Base-by-base conservation (phyloP, 2,329 filamentous ascomycete genomes). In the Cladosporium sp. region DNA sequence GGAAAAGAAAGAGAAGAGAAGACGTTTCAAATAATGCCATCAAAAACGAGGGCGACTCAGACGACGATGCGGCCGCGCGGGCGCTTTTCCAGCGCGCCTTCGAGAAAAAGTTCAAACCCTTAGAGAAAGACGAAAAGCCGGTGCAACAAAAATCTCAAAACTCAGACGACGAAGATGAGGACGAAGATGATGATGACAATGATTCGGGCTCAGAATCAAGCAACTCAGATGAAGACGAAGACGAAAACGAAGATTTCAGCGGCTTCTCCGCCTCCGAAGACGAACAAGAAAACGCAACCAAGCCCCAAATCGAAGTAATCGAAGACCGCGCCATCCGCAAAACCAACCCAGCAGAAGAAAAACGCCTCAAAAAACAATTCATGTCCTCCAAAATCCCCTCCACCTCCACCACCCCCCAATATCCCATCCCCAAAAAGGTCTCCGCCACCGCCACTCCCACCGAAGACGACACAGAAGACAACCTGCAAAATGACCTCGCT, bases 401-500 rank as follows among this genome's bases (percentile, higher is more conserved):
- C n/a, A n/a, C n/a, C 8, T 19, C 15, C 8, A n/a, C 39, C 57
- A 41, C 37, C 3, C 45, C 45, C 2, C 20, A 13, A 17, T 48
- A 48, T 18, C 45, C 45, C 22, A 41, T 48, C 37, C 36, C 45
- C 1, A 24, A 41, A 8, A 48, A 41, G 17, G 17, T 29, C 17
- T 50, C 45, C 24, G 56, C 39, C 29, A 57, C 47, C 22, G 39
- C 56, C 2, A 56, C 55, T n/a, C n/a, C n/a, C 30, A 51, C 48
- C 51, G 61, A 57, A 24, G 70, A 77, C 53, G 71, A 68, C 22
- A 81, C 83, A 19, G 74, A 79, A 53, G 68, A 73, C 9, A 86
- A 95, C 55, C 78, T 97, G 15, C 90, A 91, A 67, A 91, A 96
- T 68, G 93, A 97, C 68, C 83, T 96, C 48, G 91, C 89, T 34